Evolutionary conservation across 768 basidiomycete genomes (phyloP), one percentile per base, ranked within the genome.

Genomic region (Hericium rajendrae): DNA sequence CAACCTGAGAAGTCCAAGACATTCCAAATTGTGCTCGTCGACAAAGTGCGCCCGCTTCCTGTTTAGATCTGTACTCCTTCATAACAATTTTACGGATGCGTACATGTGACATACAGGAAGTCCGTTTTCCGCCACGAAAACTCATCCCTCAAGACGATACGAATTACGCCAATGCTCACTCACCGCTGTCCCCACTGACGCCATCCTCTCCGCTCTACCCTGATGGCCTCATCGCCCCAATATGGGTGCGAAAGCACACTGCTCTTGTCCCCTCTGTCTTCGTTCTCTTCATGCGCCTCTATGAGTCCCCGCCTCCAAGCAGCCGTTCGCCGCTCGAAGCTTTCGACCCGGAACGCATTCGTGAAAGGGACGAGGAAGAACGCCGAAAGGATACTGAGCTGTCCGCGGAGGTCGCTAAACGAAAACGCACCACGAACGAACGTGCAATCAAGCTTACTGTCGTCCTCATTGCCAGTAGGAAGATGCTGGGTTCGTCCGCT

Each of bases 211-310:
- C 97, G 0, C 74, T 97, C 9, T 82, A 92, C 69, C 97, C 97
- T 0, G 97, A 99, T 67, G 97, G 97, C 0, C 73, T 99, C 55
- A 92, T 99, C 54, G 93, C 97, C 2, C 97, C 97, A 1, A 92
- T 98, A 68, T 99, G 97, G 97, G 84, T 98, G 38, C 80, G 94
- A 48, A 99, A 98, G 71, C 97, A 99, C 66, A 90, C 90, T 0
- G 83, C 90, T 1, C 83, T 97, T 37, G 72, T 97, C 0, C 97
- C 97, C 0, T 86, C 91, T 22, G 94, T 97, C 0, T 95, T 97
- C 69, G 89, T 98, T 9, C 76, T 97, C 59, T 97, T 97, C 69
- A 72, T 90, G 56, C 83, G 90, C 56, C 76, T 98, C 59, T 93
- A 77, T 66, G 94, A 97, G 68, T 73, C 73, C 20, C 77, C 79